Evolutionary conservation across 495 filamentous ascomycete genomes (phyloP).

Genomic region (Aspergillus indologenus): DNA sequence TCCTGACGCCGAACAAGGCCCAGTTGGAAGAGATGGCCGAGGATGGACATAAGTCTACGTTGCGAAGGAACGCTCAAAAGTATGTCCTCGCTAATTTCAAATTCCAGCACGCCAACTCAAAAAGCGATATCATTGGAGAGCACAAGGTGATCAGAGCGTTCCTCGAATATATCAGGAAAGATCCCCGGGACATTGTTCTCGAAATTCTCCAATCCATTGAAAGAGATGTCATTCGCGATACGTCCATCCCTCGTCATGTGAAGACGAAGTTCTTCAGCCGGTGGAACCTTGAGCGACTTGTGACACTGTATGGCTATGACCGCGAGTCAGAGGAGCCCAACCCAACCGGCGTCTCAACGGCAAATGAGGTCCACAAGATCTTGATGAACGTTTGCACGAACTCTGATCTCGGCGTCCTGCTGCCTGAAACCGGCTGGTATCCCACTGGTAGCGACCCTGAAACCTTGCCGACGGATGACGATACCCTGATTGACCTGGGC

Average conservation of each 20-base stretch:
- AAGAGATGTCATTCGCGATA: constrained; percentile 65
- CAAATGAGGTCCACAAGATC: constrained; percentile 65
- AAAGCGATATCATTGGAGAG: constrained; percentile 72
- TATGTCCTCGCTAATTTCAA: constrained; percentile 73
- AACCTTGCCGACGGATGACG: constrained; percentile 35
- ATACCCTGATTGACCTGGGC: constrained; percentile 60
- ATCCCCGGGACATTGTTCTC: constrained; percentile 64
- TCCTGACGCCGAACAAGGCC: constrained; percentile 43
- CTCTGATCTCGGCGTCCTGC: constrained; percentile 64
- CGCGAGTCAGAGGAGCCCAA: constrained; percentile 38
- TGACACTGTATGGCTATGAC: constrained; percentile 67
- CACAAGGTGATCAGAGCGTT: constrained; percentile 65
- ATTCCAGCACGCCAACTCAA: constrained; percentile 65
- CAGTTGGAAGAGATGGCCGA: constrained; percentile 51
- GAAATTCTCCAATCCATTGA: constrained; percentile 66
- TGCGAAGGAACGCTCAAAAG: constrained; percentile 71
- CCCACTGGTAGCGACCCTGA: constrained; percentile 63
- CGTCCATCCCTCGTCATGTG: constrained; percentile 60
- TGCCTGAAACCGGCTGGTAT: constrained; percentile 68
- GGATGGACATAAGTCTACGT: constrained; percentile 58
- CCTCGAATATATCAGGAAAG: constrained; percentile 66
- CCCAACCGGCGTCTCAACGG: constrained; percentile 41
- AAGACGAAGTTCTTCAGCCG: constrained; percentile 72
- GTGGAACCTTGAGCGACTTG: constrained; percentile 65
- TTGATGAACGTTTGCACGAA: constrained; percentile 70